Conservation (phyloP, 495 filamentous ascomycete genomes). For the Sphaerosporella brunnea region DNA sequence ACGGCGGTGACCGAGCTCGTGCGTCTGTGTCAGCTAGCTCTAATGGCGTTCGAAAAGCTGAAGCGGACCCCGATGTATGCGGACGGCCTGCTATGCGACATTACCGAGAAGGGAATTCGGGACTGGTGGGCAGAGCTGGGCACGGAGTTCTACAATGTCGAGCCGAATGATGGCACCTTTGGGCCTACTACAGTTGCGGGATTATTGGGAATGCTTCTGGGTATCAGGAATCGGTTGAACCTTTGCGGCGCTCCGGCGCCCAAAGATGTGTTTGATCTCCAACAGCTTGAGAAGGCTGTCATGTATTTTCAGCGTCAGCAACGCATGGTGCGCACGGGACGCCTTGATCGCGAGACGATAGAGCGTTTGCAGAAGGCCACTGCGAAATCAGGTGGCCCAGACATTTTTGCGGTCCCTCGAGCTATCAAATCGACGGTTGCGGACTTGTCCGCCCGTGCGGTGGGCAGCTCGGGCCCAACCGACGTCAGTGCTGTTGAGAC, state of each 20-base stretch:
- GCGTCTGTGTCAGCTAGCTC: constrained; percentile 75
- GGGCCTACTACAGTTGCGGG: constrained; percentile 86
- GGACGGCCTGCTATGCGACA: constrained; percentile 81
- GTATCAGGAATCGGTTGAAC: constrained; percentile 73
- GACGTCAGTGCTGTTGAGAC: constrained; percentile 87
- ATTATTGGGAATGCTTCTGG: constrained; percentile 70
- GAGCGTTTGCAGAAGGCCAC: constrained; percentile 62
- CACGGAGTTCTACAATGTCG: constrained; percentile 70
- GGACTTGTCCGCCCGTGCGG: constrained; percentile 86
- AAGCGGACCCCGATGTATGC: constrained; percentile 75
- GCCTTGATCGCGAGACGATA: constrained; percentile 68
- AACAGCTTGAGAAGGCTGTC: constrained; percentile 63
- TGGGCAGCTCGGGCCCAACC: constrained; percentile 63
- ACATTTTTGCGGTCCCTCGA: constrained; percentile 54
- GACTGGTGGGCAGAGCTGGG: constrained; percentile 97
- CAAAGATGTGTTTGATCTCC: constrained; percentile 85
- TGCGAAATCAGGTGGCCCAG: constrained; percentile 57
- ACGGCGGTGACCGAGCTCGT: constrained; percentile 72
- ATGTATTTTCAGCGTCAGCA: constrained; percentile 75
- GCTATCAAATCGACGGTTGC: constrained; percentile 90
- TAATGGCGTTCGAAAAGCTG: constrained; percentile 48
- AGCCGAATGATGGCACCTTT: constrained; percentile 79
- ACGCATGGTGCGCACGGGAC: constrained; percentile 46
- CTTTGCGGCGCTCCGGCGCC: constrained; percentile 57
- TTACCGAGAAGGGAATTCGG: constrained; percentile 74